Evolutionary conservation across 164 flowering plant genomes (phyloP), one percentile per base, ranked within the genome.

Genomic region (Tetracentron sinense): DNA sequence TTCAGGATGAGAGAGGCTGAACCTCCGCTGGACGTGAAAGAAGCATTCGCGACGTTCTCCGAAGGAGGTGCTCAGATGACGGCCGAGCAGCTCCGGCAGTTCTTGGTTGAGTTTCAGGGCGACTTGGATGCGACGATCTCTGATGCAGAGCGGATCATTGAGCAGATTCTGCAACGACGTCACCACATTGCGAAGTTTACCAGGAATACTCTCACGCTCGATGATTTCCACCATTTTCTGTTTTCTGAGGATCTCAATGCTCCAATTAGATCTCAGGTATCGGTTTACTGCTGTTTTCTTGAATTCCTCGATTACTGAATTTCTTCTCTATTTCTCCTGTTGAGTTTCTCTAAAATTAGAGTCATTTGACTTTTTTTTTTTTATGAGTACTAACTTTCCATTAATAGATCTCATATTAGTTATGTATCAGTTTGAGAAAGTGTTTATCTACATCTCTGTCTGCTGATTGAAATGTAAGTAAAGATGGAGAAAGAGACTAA

Each of bases 241-340:
- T 85, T 84, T 42, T 72, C 65, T 25, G 85, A 77, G 46, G 93
- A 91, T 63, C 79, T 89, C 69, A 94, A 94, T 73, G 74, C 75
- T 12, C 90, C 96, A 14, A 71, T 85, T 42, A 65, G 33, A 22
- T 20, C 74, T 1, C 67, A 81, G 93, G 99, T 89, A 4, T 55
- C 11, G 4, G 30, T 16, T 6, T 30, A 55, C 54, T 54, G 16
- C 6, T 29, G 5, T 28, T 29, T 42, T 27, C 15, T 11, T 15
- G 4, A 19, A 6, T 7, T n/a, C 15, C 6, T 48, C 4, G 1
- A 8, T 0, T 51, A 21, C 10, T 23, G 25, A 4, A 19, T 2
- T 19, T 48, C 31, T 33, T 33, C 23, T 27, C 15, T 7, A 30
- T 54, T 54, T 54, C 3, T 16, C 14, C 21, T 47, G 7, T 15